Base-by-base conservation (phyloP, 164 flowering plant genomes). In the Aristolochia fimbriata region DNA sequence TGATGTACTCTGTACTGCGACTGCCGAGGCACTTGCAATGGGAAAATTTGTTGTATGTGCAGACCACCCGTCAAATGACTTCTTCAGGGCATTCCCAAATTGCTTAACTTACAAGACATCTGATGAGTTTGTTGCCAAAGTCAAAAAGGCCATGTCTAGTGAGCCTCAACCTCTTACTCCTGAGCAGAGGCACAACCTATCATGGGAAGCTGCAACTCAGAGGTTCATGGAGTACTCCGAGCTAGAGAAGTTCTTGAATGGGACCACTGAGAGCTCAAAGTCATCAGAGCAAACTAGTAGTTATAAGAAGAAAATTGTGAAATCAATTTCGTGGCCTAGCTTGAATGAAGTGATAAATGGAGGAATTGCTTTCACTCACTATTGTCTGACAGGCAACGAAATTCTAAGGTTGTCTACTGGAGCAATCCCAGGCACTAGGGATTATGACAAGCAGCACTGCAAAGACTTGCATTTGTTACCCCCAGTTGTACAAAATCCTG, bases 1-100 rank as follows among this genome's bases (percentile, higher is more conserved):
- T 43, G 77, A 74, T 53, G 77, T 74, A 16, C 71, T 74, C 54
- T 74, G 77, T 68, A 94, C 99, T 0, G 99, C 97, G 13, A 94
- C 99, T 52, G 99, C 99, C 6, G 99, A 94, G 75, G 99, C 99
- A 20, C 97, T 94, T 62, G 99, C 99, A 46, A 94, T 94, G 99
- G 99, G 99, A 17, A 94, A 94, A 71, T 91, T 94, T 75, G 99
- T 94, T 19, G 6, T 93, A 4, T 93, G 99, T 76, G 97, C 99
- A 14, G 96, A 93, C 46, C 95, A 90, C 57, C 99, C 97, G 43
- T 94, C 97, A 46, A 93, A 93, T 61, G 96, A 93, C 62, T 93
- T 90, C 85, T 93, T 93, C 76, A 78, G 84, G 57, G 76, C 89
- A 52, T 94, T 86, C 62, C 97, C 99, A 58, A 94, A 94, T 63